Conservation (phyloP, 306 rosid genomes). For the Sesbania bispinosa region DNA sequence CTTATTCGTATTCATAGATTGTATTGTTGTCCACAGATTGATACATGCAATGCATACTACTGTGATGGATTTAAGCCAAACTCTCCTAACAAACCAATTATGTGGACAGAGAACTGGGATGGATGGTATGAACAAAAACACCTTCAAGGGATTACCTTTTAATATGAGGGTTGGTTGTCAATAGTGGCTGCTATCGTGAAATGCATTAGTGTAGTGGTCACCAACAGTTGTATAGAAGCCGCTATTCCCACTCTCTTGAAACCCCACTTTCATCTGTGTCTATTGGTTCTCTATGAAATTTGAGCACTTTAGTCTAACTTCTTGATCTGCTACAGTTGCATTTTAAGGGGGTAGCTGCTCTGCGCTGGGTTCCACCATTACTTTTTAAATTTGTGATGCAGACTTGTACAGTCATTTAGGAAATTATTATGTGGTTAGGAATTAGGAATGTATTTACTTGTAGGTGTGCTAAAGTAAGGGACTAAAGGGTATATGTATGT, state of each 20-base stretch:
- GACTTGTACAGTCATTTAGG: background rate
- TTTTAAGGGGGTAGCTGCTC: background rate
- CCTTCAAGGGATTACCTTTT: conserved; percentile 20
- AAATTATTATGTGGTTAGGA: background rate
- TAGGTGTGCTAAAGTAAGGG: background rate
- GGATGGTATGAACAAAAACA: conserved; percentile 71
- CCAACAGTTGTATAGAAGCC: no score
- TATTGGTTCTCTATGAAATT: background rate
- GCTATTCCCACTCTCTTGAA: background rate
- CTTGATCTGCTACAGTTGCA: background rate
- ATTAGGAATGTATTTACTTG: conserved; percentile 9
- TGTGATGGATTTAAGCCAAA: conserved; percentile 93
- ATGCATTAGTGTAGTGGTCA: background rate
- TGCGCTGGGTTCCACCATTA: background rate
- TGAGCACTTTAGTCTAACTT: background rate
- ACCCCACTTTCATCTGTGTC: background rate
- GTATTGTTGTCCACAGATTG: conserved; percentile 52
- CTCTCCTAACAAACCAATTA: conserved; percentile 61
- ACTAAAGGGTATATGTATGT: background rate
- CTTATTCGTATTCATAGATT: conserved; percentile 12
- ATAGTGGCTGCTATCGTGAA: background rate
- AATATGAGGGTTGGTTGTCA: background rate
- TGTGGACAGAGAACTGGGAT: conserved; percentile 97
- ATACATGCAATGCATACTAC: conserved; percentile 93
- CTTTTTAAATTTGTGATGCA: conserved; percentile 9